These are phyloP conservation scores for Fusarium camptoceras DNA, from an alignment of 2,329 filamentous ascomycete genomes.

Conservation along the genomic window DNA sequence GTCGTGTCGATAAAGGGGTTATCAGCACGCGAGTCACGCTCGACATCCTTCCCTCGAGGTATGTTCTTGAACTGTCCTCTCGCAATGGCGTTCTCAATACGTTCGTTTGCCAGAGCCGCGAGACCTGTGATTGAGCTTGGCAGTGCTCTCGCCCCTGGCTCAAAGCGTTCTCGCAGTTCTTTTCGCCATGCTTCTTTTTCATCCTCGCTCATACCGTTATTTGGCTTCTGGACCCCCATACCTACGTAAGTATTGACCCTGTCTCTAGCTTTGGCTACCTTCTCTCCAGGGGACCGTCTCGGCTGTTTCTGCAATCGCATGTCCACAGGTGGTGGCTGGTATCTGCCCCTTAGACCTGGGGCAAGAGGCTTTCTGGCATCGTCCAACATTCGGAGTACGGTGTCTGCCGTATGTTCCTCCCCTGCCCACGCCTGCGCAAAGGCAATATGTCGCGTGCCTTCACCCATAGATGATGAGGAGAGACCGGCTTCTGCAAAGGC, in stretches of 20 bases:
- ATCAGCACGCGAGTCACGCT: slow-evolving; percentile 83
- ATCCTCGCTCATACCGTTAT: slow-evolving; percentile 70
- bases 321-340: slow-evolving; percentile 63
- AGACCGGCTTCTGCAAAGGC: slow-evolving; percentile 63
- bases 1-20: slow-evolving; percentile 96
- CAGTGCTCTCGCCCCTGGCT: slow-evolving; percentile 76
- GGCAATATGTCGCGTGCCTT: slow-evolving; percentile 76
- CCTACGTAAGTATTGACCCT: slow-evolving; percentile 65
- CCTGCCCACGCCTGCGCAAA: slow-evolving; percentile 81
- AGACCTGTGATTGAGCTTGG: slow-evolving; percentile 83
- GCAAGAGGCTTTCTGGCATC: slow-evolving; percentile 80
- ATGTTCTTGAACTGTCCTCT: slow-evolving; percentile 90
- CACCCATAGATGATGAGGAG: slow-evolving; percentile 68
- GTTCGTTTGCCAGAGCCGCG: slow-evolving; percentile 85
- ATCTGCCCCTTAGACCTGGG: slow-evolving; percentile 60
- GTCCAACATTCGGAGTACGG: slow-evolving; percentile 84
- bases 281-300: slow-evolving; percentile 57
- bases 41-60: slow-evolving; percentile 80
- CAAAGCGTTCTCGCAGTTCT: slow-evolving; percentile 85
- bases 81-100: slow-evolving; percentile 93
- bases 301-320: slow-evolving; percentile 60
- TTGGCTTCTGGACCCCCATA: slow-evolving; percentile 60
- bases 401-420: slow-evolving; percentile 77
- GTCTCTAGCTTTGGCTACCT: slow-evolving; percentile 67
- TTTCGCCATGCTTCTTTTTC: slow-evolving; percentile 78